Conservation (phyloP, 148 eudicot species). For the Nepenthes mirabilis region DNA sequence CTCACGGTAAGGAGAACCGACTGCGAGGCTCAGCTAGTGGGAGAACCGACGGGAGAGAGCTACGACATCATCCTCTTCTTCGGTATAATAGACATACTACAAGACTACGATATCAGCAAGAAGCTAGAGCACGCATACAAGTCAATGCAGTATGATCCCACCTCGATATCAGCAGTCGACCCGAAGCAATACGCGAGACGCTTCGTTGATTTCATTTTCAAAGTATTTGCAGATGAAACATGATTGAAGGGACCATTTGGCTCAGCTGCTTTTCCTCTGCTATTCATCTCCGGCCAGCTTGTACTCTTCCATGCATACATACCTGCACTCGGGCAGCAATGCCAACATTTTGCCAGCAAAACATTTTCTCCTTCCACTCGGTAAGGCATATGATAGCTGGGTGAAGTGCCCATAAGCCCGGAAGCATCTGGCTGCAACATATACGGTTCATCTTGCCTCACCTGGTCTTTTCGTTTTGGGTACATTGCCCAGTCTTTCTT, state of each 20-base stretch:
- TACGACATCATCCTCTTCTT: slow-evolving; percentile 47
- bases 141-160: slow-evolving; percentile 54
- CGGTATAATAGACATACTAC: slow-evolving; percentile 63
- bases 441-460: too few species aligned
- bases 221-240: slow-evolving; percentile 46
- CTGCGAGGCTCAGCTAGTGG: slow-evolving; percentile 37
- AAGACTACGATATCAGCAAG: slow-evolving; percentile 73
- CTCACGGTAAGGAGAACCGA: slow-evolving; percentile 42
- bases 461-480: too few species aligned
- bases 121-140: slow-evolving; percentile 78
- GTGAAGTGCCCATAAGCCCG: too few species aligned
- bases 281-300: too few species aligned
- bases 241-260: slow-evolving; percentile 8
- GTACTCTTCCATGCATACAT: too few species aligned
- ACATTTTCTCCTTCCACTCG: too few species aligned
- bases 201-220: slow-evolving; percentile 56
- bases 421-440: too few species aligned
- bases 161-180: slow-evolving; percentile 69
- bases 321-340: too few species aligned
- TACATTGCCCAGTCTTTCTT: too few species aligned
- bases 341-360: too few species aligned
- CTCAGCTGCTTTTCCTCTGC: too few species aligned
- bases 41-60: slow-evolving; percentile 61
- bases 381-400: too few species aligned
- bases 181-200: slow-evolving; percentile 61